phyloP scores from a whole-genome alignment of 2,329 filamentous ascomycete species.

The Bipolaris sorokiniana region DNA sequence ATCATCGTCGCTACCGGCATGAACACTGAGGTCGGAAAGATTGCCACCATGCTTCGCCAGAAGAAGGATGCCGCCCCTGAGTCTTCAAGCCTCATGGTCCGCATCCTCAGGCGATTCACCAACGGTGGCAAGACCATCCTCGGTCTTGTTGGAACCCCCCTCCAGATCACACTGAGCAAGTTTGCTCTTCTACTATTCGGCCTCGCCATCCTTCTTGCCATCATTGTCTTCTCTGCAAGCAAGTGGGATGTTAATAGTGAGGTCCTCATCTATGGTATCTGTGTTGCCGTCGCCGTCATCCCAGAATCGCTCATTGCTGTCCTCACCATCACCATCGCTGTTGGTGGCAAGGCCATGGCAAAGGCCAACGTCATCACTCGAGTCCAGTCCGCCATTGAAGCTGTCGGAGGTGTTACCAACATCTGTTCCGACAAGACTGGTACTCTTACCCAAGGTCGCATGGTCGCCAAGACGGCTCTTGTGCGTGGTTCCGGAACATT shows the following conservation, averaged over 20 bases:
- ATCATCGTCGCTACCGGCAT: conserved; percentile 75
- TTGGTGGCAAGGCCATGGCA: conserved; percentile 52
- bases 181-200: conserved; percentile 63
- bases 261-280: conserved; percentile 57
- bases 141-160: conserved; percentile 77
- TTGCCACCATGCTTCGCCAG: conserved; percentile 71
- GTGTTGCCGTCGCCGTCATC: conserved; percentile 56
- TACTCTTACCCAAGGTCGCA: conserved; percentile 50
- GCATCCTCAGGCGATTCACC: conserved; percentile 38
- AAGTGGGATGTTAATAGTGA: conserved; percentile 50
- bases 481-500: conserved; percentile 45
- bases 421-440: conserved; percentile 52
- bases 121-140: conserved; percentile 59
- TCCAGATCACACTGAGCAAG: conserved; percentile 85
- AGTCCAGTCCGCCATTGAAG: conserved; percentile 49
- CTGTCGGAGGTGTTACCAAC: conserved; percentile 51
- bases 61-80: conserved; percentile 57
- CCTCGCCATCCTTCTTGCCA: conserved; percentile 72
- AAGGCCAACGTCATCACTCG: conserved; percentile 51
- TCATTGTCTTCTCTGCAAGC: conserved; percentile 72
- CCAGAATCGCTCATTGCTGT: conserved; percentile 66
- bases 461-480: conserved; percentile 49
- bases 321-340: conserved; percentile 68
- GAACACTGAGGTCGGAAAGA: conserved; percentile 76
- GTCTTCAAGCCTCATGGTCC: conserved; percentile 56